Percentiles rank a stretch among this genome's conserved stretches.
phyloP scores from a whole-genome alignment of 371 early-diverging fungal species.

The Mortierella sp. region DNA sequence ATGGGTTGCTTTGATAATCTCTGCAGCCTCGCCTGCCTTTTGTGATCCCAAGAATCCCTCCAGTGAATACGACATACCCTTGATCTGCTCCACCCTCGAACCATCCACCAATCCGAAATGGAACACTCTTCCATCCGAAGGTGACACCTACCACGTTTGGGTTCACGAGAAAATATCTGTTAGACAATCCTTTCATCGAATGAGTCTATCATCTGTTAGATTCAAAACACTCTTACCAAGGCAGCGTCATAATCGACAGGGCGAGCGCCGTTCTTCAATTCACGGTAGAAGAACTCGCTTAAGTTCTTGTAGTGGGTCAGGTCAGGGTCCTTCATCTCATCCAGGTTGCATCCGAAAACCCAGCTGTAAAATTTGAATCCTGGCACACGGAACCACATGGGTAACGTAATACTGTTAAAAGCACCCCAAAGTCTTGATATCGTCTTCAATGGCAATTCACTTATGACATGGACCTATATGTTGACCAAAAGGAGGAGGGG shows the following conservation, averaged over 20 bases:
- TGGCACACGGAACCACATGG: constrained; percentile 81
- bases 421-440: constrained; percentile 94
- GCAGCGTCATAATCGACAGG: constrained; percentile 76
- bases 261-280: constrained; percentile 83
- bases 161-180: background rate
- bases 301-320: constrained; percentile 87
- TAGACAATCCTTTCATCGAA: background rate
- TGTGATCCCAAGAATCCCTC: constrained; percentile 89
- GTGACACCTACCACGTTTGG: constrained; percentile 71
- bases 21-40: constrained; percentile 53
- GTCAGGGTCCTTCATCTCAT: constrained; percentile 92
- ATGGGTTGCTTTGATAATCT: constrained; percentile 62
- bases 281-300: constrained; percentile 92
- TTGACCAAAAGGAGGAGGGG: background rate
- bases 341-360: constrained; percentile 92
- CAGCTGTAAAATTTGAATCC: constrained; percentile 85
- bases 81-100: constrained; percentile 91
- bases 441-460: constrained; percentile 88
- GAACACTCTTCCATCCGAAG: constrained; percentile 93
- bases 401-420: constrained; percentile 89
- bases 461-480: constrained; percentile 83
- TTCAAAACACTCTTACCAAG: constrained; percentile 64
- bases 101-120: constrained; percentile 89
- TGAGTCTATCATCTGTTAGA: too few relatives aligned
- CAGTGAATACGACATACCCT: constrained; percentile 92